Base-by-base conservation (phyloP, 2,329 filamentous ascomycete species). In the Incumbomyces delicatus region DNA sequence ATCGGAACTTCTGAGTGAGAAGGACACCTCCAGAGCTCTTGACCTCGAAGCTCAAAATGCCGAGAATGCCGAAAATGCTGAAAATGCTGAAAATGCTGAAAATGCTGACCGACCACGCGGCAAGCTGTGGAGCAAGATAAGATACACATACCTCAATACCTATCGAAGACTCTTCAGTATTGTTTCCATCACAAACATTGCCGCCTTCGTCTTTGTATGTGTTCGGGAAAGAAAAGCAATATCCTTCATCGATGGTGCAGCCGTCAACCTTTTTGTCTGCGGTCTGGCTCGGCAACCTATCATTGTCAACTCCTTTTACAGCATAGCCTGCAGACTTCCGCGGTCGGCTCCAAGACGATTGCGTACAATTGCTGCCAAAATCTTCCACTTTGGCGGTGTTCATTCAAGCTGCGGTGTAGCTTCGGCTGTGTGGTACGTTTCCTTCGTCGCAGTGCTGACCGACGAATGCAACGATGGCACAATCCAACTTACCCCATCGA, bases 131-230 rank as follows among this genome's bases (percentile, higher is more conserved):
- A 42, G 40, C 17, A 32, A 18, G 5, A 27, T 42, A 30, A 32
- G 40, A 13, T 42, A 33, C 27, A 42, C 40, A 2, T 27, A 27
- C 17, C 40, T 77, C 55, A 74, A 73, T 44, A 65, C 73, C 20
- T 80, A 80, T 54, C 70, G 77, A 17, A 69, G 72, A 3, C 69
- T 80, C 7, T 79, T 80, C 60, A 71, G 72, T 35, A 42, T 77
- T 8, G 64, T 76, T 27, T 69, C 74, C 50, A 53, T 77, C 32
- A 58, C 65, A 51, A 80, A 80, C 53, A 43, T 63, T 11, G 53
- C 60, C 16, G 54, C 58, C 12, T 43, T 61, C 12, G 11, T 57
- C 35, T 17, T 55, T 10, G 13, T 60, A 30, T 40, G 7, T 37
- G 37, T 43, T 31, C 20, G 53, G 41, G 55, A 42, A 22, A n/a